Evolutionary conservation across 2,329 filamentous ascomycete species (phyloP), one percentile per base, ranked within the genome.

Genomic region (Pseudocercospora cruenta): DNA sequence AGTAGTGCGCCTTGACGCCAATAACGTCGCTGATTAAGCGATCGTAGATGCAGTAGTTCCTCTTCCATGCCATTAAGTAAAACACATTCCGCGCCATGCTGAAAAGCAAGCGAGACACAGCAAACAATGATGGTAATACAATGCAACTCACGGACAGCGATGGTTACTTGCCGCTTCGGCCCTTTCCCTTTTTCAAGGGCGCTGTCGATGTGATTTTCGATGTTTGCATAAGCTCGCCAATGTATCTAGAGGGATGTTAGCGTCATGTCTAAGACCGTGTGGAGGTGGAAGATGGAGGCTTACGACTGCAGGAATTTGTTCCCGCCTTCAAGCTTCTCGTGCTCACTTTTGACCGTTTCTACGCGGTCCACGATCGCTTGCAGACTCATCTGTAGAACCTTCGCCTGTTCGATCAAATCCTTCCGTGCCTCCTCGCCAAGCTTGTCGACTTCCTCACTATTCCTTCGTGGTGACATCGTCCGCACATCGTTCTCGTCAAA

Each of bases 261-360:
- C 39, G 16, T 16, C 8, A 16, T 59, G 62, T 45, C 54, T 39
- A n/a, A 62, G 43, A 33, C 55, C 45, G 39, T 59, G 45, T 53
- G 2, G 28, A 31, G 16, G 36, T 9, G 4, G 21, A 36, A 57
- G 14, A 31, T 39, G 28, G 36, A 10, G 33, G 81, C 82, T 63
- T 75, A 84, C 82, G 82, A 84, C 80, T 98, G 94, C 57, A 99
- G 82, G 76, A 98, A 97, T 75, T 93, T 94, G 85, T 99, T 99
- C 79, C 97, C 94, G 79, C 87, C 95, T 80, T 98, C 94, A 62
- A 99, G 88, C 80, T 97, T 97, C 81, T 97, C 93, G 77, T 99
- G 94, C 77, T 98, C 94, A 73, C 91, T 90, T 79, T 93, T 92
- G 70, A 98, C 94, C 31, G 92, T 92, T 77, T 99, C 95, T 78